Base-by-base conservation (phyloP, 176 grass and related monocot genomes). In the Avena sativa region DNA sequence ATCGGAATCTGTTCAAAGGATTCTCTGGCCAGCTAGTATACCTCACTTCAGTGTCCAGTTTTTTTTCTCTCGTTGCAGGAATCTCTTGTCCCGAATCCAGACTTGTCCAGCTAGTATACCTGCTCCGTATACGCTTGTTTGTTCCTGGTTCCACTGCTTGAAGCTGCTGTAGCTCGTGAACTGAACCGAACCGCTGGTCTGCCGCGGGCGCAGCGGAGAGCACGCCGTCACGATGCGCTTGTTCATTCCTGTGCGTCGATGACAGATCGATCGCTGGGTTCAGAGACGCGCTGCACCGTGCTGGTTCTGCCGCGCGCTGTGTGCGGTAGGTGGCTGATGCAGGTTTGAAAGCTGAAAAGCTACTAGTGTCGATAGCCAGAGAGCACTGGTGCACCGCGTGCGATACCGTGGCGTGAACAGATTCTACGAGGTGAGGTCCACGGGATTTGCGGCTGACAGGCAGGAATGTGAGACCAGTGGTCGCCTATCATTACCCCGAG, bases 231-330 rank as follows among this genome's bases (percentile, higher is more conserved):
- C 46, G 46, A 9, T 8, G 46, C 46, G 46, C 46, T 48, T 48
- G 46, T 48, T 6, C 38, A 0, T 48, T 9, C 70, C 48, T 68
- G 43, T 49, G 61, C 83, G 12, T 28, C 60, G n/a, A 78, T 55
- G 89, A 65, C 84, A 77, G 25, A 90, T 8, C 63, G 89, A 79
- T 8, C 63, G 89, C 84, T 65, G 74, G 32, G 48, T 65, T 90
- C 79, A 20, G 44, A 64, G 9, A 26, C 43, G 20, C 17, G 26
- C 34, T 36, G 34, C 34, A 1, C 34, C 34, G 34, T 34, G 34
- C 34, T 23, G 23, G 23, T 46, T 14, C 8, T 69, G 49, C 4
- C 25, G 49, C 1, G 1, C 46, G 32, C 68, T 32, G 79, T 70
- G 52, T 36, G 34, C 34, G 4, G 34, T 36, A 36, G 34, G 34